phyloP scores from a whole-genome alignment of 257 asterid genomes.

The Lithospermum erythrorhizon region DNA sequence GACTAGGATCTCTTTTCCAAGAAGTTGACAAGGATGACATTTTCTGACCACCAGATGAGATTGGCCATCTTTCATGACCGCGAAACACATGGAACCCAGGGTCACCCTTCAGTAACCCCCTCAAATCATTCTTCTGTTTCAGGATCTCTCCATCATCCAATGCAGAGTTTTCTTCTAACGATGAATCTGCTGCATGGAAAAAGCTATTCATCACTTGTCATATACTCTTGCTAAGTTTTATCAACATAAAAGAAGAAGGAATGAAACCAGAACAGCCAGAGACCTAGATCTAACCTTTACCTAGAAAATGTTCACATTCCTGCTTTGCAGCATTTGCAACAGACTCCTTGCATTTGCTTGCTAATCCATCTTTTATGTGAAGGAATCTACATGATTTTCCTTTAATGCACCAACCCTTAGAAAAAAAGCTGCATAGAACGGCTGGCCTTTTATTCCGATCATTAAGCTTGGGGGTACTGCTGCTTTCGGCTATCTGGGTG shows the following conservation, averaged over 20 bases:
- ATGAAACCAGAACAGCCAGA: constrained; percentile 14
- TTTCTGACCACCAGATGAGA: constrained; percentile 20
- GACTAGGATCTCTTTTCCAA: constrained; percentile 27
- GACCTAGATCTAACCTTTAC: constrained; percentile 38
- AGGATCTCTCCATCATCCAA: constrained; percentile 27
- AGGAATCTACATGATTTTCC: constrained; percentile 77
- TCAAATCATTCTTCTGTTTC: constrained; percentile 22
- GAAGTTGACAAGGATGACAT: constrained; percentile 36
- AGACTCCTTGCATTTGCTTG: constrained; percentile 6
- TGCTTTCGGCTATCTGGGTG: constrained; percentile 35
- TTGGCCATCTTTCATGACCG: constrained; percentile 12
- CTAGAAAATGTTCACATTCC: constrained; percentile 22
- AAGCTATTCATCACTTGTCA: constrained; percentile 11
- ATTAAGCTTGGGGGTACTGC: constrained; percentile 32
- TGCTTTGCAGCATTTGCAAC: constrained; percentile 1
- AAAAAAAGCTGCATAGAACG: constrained; percentile 54
- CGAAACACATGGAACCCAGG: constrained; percentile 14
- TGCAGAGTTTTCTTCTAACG: constrained; percentile 23
- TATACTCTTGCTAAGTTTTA: constrained; percentile 16
- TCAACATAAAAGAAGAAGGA: constrained; percentile 9
- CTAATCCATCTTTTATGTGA: constrained; percentile 33
- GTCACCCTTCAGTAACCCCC: constrained; percentile 18
- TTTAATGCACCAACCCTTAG: constrained; percentile 91
- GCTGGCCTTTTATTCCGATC: constrained; percentile 45
- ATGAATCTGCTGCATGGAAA: constrained; percentile 36